phyloP scores from a whole-genome alignment of 768 basidiomycete species.

The Lenzites betulinus region DNA sequence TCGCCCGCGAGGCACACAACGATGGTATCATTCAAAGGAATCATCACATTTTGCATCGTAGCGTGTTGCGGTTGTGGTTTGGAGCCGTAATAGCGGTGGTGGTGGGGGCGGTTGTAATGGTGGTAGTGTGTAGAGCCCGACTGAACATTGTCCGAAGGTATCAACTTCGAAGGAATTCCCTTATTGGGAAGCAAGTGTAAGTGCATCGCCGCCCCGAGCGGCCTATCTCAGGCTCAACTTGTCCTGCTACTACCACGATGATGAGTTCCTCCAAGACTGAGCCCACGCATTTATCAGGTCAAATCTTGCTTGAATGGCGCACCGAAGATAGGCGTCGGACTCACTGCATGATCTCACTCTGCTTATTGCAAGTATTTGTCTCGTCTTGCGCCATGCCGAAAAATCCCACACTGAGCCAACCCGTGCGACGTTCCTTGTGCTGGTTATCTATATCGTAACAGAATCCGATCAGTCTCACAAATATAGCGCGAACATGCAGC shows the following conservation, averaged over 20 bases:
- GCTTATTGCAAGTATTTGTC: background rate
- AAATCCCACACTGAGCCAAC: background rate
- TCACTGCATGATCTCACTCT: background rate
- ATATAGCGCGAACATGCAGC: background rate
- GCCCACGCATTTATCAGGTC: too few relatives aligned
- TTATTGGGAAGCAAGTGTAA: too few relatives aligned
- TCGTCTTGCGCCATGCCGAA: background rate
- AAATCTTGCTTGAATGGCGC: too few relatives aligned
- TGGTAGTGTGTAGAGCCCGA: too few relatives aligned
- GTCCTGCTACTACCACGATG: too few relatives aligned
- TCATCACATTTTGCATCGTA: slow-evolving; percentile 3
- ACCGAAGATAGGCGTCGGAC: background rate
- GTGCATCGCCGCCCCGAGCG: too few relatives aligned
- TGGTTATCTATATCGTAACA: slow-evolving; percentile 12
- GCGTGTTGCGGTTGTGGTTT: background rate
- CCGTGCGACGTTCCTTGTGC: background rate
- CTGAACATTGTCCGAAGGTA: background rate
- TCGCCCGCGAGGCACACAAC: slow-evolving; percentile 23
- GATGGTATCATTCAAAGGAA: slow-evolving; percentile 26
- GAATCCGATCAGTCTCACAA: slow-evolving; percentile 8
- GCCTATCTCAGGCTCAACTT: too few relatives aligned
- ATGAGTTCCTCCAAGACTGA: too few relatives aligned
- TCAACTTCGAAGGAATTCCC: too few relatives aligned
- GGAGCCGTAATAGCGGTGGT: background rate
- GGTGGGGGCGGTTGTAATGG: too few relatives aligned